Conservation (phyloP, 768 basidiomycete genomes). For the Imleria badia region DNA sequence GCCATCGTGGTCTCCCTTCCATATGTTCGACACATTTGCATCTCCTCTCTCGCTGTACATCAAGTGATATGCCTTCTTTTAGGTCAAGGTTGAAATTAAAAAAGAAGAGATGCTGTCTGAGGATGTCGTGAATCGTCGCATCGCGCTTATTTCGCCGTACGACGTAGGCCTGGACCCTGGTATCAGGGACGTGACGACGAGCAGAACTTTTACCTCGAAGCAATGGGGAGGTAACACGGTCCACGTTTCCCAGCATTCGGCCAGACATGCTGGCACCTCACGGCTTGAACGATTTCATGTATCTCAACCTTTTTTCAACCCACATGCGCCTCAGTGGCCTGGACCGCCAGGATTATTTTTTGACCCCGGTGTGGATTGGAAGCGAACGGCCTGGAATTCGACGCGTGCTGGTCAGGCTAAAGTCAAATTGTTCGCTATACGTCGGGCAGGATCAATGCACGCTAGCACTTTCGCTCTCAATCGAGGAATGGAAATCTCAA, state of each 20-base stretch:
- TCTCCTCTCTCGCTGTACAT: not conserved
- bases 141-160: not conserved
- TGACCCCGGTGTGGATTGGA: not conserved
- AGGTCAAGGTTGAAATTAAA: constrained; percentile 15
- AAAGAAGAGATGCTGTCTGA: constrained; percentile 22
- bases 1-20: not conserved
- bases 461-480: constrained; percentile 5
- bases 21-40: too few species aligned
- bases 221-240: constrained; percentile 17
- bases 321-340: constrained; percentile 16
- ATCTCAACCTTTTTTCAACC: constrained; percentile 17
- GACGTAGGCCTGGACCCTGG: constrained; percentile 13
- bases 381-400: not conserved
- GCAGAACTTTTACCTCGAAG: constrained; percentile 14
- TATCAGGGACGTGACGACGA: constrained; percentile 17
- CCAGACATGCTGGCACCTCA: constrained; percentile 12
- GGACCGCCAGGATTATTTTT: constrained; percentile 21
- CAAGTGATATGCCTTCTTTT: not conserved
- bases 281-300: constrained; percentile 21
- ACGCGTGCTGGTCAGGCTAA: constrained; percentile 12
- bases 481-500: constrained; percentile 20
- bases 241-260: constrained; percentile 14
- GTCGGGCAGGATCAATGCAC: constrained; percentile 20
- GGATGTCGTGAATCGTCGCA: constrained; percentile 16
- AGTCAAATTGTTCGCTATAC: constrained; percentile 15